Base-by-base conservation (phyloP, 345 rosid species). In the Melaleuca alternifolia region DNA sequence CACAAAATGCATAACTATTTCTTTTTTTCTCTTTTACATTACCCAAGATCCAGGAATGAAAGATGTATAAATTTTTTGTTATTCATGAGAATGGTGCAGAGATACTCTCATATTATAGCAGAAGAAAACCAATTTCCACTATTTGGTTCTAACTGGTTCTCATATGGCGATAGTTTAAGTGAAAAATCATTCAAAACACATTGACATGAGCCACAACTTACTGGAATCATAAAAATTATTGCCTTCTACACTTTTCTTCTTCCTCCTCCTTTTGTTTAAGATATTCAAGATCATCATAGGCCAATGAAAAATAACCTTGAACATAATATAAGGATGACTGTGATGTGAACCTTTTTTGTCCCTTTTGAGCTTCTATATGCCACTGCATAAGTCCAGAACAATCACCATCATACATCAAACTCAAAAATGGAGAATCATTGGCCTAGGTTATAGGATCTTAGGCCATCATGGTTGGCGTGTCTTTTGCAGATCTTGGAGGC, bases 321-420 rank as follows among this genome's bases (percentile, higher is more conserved):
- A 37, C 82, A 51, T 46, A 85, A 15, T 81, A 57, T 33, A 6
- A 91, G 88, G 7, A 86, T 71, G 65, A 85, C 85, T 50, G 90
- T 86, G 85, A 81, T 85, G 41, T 26, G 28, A 16, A 79, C 83
- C 51, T 26, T 83, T 24, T 82, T 86, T 50, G 85, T 86, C 71
- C 88, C 87, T 46, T 56, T 77, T 21, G 86, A 85, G 79, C 82
- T 79, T 51, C n/a, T 61, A 54, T 75, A 75, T 5, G 85, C 59
- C 16, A 56, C 88, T 90, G 84, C 76, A 86, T 28, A n/a, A 54
- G 33, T 81, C 2, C 50, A 33, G 5, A 53, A 23, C 7, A 85
- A 59, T 65, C 57, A 59, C 59, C 20, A 85, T 85, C 59, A 85
- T 21, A 54, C 24, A 24, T 84, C 79, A 33, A 8, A 33, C 76